phyloP scores from a whole-genome alignment of 2,329 filamentous ascomycete species.

The Colletotrichum theobromicola region DNA sequence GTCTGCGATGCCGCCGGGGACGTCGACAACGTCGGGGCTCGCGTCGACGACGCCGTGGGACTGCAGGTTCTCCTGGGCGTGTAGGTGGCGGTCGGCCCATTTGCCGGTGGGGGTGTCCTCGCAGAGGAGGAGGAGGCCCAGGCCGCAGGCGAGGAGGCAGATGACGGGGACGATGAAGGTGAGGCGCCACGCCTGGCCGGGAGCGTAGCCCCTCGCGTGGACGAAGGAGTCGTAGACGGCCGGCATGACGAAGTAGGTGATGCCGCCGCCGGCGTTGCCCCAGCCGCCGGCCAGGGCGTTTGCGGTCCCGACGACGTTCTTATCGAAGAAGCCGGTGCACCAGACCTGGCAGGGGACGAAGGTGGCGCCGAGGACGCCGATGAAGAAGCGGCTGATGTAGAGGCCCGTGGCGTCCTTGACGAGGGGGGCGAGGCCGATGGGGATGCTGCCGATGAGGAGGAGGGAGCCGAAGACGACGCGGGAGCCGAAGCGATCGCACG shows the following conservation, averaged over 20 bases:
- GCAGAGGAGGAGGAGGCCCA: conserved; percentile 75
- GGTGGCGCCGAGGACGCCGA: conserved; percentile 77
- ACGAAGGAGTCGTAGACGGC: conserved; percentile 83
- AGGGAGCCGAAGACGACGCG: conserved; percentile 79
- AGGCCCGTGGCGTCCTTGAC: conserved; percentile 68
- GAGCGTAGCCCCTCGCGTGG: conserved; percentile 58
- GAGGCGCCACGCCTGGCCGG: conserved; percentile 81
- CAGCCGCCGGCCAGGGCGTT: conserved; percentile 86
- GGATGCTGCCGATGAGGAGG: conserved; percentile 79
- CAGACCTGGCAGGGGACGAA: conserved; percentile 92
- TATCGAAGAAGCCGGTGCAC: conserved; percentile 93
- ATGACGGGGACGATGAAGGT: conserved; percentile 85
- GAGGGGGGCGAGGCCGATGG: conserved; percentile 81
- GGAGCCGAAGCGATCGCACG: conserved; percentile 86
- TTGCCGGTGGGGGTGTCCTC: conserved; percentile 83
- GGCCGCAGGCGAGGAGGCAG: conserved; percentile 69
- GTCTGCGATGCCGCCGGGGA: conserved; percentile 56
- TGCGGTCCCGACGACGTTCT: conserved; percentile 87
- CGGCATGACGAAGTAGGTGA: conserved; percentile 95
- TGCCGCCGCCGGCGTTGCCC: conserved; percentile 87
- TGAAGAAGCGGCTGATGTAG: conserved; percentile 79
- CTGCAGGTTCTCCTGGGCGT: conserved; percentile 57
- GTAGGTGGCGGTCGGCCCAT: conserved; percentile 75
- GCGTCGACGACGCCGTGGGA: conserved; percentile 51
- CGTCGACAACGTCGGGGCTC: conserved; percentile 49